Evolutionary conservation across 768 basidiomycete genomes (phyloP).

Genomic region (Podaxis sp.): DNA sequence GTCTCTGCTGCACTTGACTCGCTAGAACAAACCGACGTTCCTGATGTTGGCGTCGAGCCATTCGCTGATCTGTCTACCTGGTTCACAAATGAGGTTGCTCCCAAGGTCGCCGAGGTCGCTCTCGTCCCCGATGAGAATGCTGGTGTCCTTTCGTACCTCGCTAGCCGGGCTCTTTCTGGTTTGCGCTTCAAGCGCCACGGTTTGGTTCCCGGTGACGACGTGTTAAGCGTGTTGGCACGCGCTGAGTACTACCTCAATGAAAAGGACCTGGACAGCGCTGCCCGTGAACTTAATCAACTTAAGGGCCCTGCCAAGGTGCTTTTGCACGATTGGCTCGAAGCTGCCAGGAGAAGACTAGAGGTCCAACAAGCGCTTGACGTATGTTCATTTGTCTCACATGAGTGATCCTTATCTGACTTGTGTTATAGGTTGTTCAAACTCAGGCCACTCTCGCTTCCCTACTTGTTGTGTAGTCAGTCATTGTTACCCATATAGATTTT

Average conservation of each 20-base stretch:
- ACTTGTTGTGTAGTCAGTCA: constrained; percentile 57
- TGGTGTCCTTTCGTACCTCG: constrained; percentile 83
- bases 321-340: constrained; percentile 86
- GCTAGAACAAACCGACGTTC: constrained; percentile 69
- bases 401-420: constrained; percentile 11
- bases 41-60: constrained; percentile 83
- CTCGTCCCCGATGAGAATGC: constrained; percentile 91
- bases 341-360: constrained; percentile 83
- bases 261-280: constrained; percentile 88
- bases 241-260: constrained; percentile 89
- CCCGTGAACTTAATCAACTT: constrained; percentile 90
- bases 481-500: constrained; percentile 16
- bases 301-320: constrained; percentile 76
- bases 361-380: constrained; percentile 93
- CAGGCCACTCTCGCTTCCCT: constrained; percentile 84
- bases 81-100: constrained; percentile 83
- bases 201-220: constrained; percentile 77
- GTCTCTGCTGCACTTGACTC: constrained; percentile 65
- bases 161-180: constrained; percentile 72
- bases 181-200: constrained; percentile 83
- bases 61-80: constrained; percentile 88
- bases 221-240: constrained; percentile 81
- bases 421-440: constrained; percentile 68
- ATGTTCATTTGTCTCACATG: constrained; percentile 17
- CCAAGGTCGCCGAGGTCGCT: constrained; percentile 84